Percentiles rank a stretch among this genome's conserved stretches.
Conservation (phyloP, 1,139 yeast species). For the Suhomyces bokatorum region DNA sequence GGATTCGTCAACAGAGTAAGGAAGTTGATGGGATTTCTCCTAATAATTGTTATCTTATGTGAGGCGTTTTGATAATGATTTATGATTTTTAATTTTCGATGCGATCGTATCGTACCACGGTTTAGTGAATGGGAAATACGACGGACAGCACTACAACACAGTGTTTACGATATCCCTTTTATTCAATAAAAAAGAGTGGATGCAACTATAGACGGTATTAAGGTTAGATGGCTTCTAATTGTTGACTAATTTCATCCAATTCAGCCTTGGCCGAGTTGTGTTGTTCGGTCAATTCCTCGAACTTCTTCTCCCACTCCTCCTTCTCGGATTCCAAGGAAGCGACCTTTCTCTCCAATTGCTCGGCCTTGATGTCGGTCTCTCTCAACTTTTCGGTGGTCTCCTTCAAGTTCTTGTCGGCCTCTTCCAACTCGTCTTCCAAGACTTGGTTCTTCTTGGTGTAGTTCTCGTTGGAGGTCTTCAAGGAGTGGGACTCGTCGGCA, state of each 20-base stretch:
- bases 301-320: slow-evolving; percentile 89
- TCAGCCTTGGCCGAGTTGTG: slow-evolving; percentile 84
- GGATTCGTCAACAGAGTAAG: background rate
- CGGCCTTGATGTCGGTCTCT: slow-evolving; percentile 95
- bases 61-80: background rate
- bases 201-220: slow-evolving; percentile 12
- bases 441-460: slow-evolving; percentile 89
- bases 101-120: slow-evolving; percentile 3
- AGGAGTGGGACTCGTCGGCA: slow-evolving; percentile 90
- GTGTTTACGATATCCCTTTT: slow-evolving; percentile 4
- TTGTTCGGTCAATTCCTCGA: slow-evolving; percentile 82
- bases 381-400: slow-evolving; percentile 93
- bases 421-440: slow-evolving; percentile 93
- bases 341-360: slow-evolving; percentile 94
- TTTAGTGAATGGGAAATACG: background rate
- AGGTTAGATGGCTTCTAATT: slow-evolving; percentile 77
- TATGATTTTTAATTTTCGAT: slow-evolving; percentile 1
- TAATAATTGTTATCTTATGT: background rate
- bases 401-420: slow-evolving; percentile 86
- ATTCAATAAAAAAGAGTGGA: slow-evolving; percentile 11
- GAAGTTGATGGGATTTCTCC: background rate
- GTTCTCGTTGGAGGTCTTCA: slow-evolving; percentile 87
- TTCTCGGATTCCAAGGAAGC: slow-evolving; percentile 89
- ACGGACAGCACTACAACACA: background rate
- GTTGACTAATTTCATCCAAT: slow-evolving; percentile 90